Evolutionary conservation across 306 rosid species (phyloP).

Genomic region (Quercus ilex): DNA sequence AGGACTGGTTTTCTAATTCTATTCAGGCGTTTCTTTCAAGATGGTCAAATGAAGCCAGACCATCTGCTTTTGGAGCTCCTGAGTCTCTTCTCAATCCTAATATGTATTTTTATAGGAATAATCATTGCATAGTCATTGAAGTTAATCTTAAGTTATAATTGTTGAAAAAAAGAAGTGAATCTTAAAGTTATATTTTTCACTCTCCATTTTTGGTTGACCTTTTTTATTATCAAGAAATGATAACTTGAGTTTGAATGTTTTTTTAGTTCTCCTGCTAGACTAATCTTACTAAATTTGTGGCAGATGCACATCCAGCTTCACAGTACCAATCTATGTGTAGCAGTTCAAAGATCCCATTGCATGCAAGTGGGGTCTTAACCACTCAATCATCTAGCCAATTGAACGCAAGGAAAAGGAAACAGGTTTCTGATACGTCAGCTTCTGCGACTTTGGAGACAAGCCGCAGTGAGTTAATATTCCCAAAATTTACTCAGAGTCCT

Average conservation of each 20-base stretch:
- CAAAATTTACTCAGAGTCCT: constrained; percentile 65
- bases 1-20: background rate
- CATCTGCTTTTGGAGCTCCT: background rate
- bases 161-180: no score
- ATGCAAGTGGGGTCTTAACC: constrained; percentile 38
- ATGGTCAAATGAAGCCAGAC: background rate
- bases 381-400: constrained; percentile 29
- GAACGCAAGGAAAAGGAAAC: constrained; percentile 42
- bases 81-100: background rate
- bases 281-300: constrained; percentile 8
- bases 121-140: no score
- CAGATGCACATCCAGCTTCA: constrained; percentile 21
- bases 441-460: constrained; percentile 35
- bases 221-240: background rate
- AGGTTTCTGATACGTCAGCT: constrained; percentile 32
- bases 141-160: no score
- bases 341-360: constrained; percentile 72
- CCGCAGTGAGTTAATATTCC: constrained; percentile 37
- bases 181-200: background rate
- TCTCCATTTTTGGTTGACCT: background rate
- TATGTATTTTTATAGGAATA: no score
- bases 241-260: background rate
- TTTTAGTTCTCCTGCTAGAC: background rate
- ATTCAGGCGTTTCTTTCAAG: background rate
- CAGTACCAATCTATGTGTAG: constrained; percentile 48